Base-by-base conservation (phyloP, 2,329 filamentous ascomycete genomes). In the Magnaporthiopsis poae region DNA sequence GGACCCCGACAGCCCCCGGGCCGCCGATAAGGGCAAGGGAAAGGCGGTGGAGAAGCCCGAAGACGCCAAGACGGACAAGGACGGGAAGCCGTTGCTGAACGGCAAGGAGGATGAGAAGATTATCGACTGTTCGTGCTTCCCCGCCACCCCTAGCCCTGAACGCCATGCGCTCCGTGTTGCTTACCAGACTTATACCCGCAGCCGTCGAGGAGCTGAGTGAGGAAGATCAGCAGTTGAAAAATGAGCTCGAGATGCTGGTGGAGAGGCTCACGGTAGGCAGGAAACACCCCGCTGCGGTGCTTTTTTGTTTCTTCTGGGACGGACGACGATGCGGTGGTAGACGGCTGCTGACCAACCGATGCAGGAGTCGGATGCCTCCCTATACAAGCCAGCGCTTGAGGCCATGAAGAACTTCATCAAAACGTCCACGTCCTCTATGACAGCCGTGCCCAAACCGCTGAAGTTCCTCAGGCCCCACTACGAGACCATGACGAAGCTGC, bases 361-460 rank as follows among this genome's bases (percentile, higher is more conserved):
- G 29, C 39, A 96, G 91, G 95, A 98, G 81, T 84, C 89, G 71
- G 90, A 98, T 80, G 84, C 85, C 71, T 88, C 87, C 68, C 89
- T 98, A 72, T 97, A 98, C 82, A 94, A 93, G 77, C 87, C 93
- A 68, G 90, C 95, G 66, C 83, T 99, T 71, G 93, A 98, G 79
- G 90, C 92, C 71, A 97, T 99, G 87, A 98, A 97, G 83, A 92
- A 89, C 74, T 96, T 92, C 76, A 99, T 99, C 84, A 98, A 97
- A 83, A 99, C 95, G 66, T 96, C 95, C 68, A 99, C 95, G 71
- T 98, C 93, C 68, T 99, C 96, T 62, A 99, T 99, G 95, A 99
- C 95, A 63, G 95, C 95, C 68, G 95, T 99, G 69, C 95, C 96
- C 31, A 99, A 99, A 80, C 95, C 95, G 46, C 85, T 99, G 73